Evolutionary conservation across 441 rosid species (phyloP).

Genomic region (Melastoma candidum): DNA sequence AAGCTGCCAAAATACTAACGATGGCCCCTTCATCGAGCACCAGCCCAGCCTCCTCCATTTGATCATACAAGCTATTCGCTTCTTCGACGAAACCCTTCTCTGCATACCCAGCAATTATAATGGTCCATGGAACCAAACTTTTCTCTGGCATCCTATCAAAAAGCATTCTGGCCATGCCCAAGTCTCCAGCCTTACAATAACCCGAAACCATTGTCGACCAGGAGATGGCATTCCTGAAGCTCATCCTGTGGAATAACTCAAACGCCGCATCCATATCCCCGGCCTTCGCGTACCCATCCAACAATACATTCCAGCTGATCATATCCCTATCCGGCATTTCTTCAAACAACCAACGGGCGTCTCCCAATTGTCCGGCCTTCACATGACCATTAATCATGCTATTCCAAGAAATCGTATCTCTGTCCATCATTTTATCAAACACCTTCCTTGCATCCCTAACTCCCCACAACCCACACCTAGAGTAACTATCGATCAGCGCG

Average conservation of each 20-base stretch:
- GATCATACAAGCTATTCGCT: slow-evolving; percentile 40
- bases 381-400: slow-evolving; percentile 38
- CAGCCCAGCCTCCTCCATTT: slow-evolving; percentile 42
- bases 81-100: slow-evolving; percentile 52
- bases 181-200: slow-evolving; percentile 59
- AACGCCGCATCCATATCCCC: slow-evolving; percentile 55
- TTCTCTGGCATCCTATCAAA: slow-evolving; percentile 73
- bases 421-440: slow-evolving; percentile 31
- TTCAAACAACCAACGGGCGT: slow-evolving; percentile 56
- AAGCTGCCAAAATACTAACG: slow-evolving; percentile 64
- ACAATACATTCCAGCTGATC: slow-evolving; percentile 67
- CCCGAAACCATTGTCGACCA: slow-evolving; percentile 85
- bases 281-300: slow-evolving; percentile 68
- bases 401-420: slow-evolving; percentile 55
- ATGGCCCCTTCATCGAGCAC: slow-evolving; percentile 46
- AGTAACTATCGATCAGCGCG: slow-evolving; percentile 48
- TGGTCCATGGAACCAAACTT: slow-evolving; percentile 78
- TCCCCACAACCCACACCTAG: slow-evolving; percentile 41
- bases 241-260: slow-evolving; percentile 57
- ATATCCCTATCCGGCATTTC: slow-evolving; percentile 61
- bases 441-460: slow-evolving; percentile 35
- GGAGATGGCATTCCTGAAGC: slow-evolving; percentile 65
- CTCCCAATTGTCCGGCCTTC: slow-evolving; percentile 32
- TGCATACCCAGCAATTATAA: slow-evolving; percentile 73
- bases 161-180: slow-evolving; percentile 67